These are phyloP conservation scores for Phytomonas francai DNA, from an alignment of 208 protist genomes.

Conservation along the genomic window DNA sequence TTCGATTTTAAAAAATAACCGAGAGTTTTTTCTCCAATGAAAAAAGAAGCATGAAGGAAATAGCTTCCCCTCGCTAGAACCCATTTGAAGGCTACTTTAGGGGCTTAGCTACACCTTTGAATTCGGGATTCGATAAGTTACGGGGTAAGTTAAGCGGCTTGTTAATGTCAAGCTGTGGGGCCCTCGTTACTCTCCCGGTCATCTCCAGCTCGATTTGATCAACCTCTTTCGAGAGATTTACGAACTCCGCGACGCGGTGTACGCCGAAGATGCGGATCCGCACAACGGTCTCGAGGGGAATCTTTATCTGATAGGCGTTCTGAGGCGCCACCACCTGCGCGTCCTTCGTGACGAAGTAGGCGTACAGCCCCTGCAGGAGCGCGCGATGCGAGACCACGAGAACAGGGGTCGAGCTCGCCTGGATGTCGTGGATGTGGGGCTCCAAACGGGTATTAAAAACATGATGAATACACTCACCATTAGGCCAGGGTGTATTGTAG, in stretches of 20 bases:
- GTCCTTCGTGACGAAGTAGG: conserved; percentile 81
- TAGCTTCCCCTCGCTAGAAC: too few relatives aligned
- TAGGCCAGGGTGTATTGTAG: conserved; percentile 84
- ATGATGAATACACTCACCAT: conserved; percentile 85
- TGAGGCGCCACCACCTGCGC: conserved; percentile 62
- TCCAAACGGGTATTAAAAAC: conserved; percentile 82
- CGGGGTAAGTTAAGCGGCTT: too few relatives aligned
- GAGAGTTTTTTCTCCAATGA: too few relatives aligned
- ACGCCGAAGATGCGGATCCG: conserved; percentile 61
- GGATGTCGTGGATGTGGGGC: conserved; percentile 88
- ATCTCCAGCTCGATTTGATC: conserved; percentile 28
- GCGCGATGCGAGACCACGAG: conserved; percentile 76
- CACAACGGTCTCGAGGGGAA: conserved; percentile 71
- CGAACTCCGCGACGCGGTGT: conserved; percentile 57
- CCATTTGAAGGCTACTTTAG: too few relatives aligned
- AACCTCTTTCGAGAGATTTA: conserved; percentile 49
- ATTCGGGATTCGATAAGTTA: too few relatives aligned
- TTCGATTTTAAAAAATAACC: too few relatives aligned
- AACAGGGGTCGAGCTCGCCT: conserved; percentile 66
- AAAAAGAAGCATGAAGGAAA: too few relatives aligned
- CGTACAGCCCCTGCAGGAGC: conserved; percentile 78
- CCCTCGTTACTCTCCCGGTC: too few relatives aligned
- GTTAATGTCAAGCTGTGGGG: too few relatives aligned
- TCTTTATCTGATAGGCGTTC: conserved; percentile 68
- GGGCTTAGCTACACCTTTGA: too few relatives aligned